Conservation (phyloP, 306 rosid species). For the Urtica urens region DNA sequence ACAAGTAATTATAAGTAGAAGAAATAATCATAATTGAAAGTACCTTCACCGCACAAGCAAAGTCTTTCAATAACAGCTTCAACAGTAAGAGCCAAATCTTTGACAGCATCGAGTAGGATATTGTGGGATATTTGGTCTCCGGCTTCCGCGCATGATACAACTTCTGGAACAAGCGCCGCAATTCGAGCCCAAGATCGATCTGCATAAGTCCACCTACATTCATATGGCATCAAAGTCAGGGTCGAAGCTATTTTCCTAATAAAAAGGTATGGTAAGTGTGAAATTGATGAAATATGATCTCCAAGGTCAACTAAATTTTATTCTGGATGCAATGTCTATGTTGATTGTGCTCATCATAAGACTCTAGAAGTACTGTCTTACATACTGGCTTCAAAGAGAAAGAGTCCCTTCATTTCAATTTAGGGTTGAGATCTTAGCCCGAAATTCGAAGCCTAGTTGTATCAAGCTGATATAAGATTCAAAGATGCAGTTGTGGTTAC, state of each 20-base stretch:
- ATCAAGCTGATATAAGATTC: not conserved
- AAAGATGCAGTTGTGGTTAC: not conserved
- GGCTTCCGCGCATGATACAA: slow-evolving; percentile 64
- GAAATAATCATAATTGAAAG: not conserved
- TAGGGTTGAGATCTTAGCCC: not conserved
- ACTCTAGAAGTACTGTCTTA: not conserved
- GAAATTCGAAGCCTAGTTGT: not conserved
- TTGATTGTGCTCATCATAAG: too few relatives aligned
- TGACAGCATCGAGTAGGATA: slow-evolving; percentile 51
- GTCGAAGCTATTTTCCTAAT: slow-evolving; percentile 12
- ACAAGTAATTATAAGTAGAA: not conserved
- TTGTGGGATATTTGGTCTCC: slow-evolving; percentile 67
- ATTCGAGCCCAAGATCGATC: slow-evolving; percentile 90
- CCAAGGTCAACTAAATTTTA: too few relatives aligned
- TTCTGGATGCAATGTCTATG: too few relatives aligned
- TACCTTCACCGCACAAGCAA: slow-evolving; percentile 68
- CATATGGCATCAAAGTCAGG: not conserved
- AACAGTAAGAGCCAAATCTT: slow-evolving; percentile 63
- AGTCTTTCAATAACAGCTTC: slow-evolving; percentile 77
- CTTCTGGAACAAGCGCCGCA: slow-evolving; percentile 77
- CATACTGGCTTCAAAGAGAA: not conserved
- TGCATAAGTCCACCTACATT: slow-evolving; percentile 78
- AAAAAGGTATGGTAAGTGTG: not conserved
- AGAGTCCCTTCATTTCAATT: too few relatives aligned
- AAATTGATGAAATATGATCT: too few relatives aligned